These are phyloP conservation scores for Suillus paluster DNA, from an alignment of 768 basidiomycete species.

Conservation along the genomic window DNA sequence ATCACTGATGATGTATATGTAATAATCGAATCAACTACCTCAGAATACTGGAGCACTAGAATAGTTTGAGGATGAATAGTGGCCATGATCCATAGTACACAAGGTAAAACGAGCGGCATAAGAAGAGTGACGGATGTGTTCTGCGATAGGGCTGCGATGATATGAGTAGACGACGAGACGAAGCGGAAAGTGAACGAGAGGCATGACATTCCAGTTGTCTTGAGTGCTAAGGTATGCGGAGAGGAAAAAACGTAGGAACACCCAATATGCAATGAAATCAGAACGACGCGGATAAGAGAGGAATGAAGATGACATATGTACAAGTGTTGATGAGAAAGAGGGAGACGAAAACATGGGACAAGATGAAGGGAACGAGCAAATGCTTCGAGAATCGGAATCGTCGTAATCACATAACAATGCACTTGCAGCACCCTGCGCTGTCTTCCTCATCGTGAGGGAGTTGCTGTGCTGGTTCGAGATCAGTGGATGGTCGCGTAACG, in stretches of 20 bases:
- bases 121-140: constrained; percentile 3
- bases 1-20: constrained; percentile 15
- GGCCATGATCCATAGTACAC: constrained; percentile 14
- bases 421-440: constrained; percentile 75
- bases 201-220: not conserved
- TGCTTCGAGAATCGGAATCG: constrained; percentile 22
- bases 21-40: constrained; percentile 3
- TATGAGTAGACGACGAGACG: constrained; percentile 1
- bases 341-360: constrained; percentile 21
- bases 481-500: constrained; percentile 34
- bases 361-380: constrained; percentile 25
- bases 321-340: constrained; percentile 27
- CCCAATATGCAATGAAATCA: constrained; percentile 5
- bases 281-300: constrained; percentile 1
- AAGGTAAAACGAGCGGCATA: constrained; percentile 13
- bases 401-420: constrained; percentile 76
- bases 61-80: constrained; percentile 11
- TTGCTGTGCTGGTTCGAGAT: constrained; percentile 28
- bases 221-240: constrained; percentile 4
- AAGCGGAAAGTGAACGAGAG: not conserved
- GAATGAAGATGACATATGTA: constrained; percentile 17
- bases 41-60: constrained; percentile 6
- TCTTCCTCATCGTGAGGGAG: constrained; percentile 50
- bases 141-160: not conserved
- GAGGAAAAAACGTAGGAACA: not conserved